phyloP scores from a whole-genome alignment of 1,284 basidiomycete species.

The Heterobasidion parviporum region DNA sequence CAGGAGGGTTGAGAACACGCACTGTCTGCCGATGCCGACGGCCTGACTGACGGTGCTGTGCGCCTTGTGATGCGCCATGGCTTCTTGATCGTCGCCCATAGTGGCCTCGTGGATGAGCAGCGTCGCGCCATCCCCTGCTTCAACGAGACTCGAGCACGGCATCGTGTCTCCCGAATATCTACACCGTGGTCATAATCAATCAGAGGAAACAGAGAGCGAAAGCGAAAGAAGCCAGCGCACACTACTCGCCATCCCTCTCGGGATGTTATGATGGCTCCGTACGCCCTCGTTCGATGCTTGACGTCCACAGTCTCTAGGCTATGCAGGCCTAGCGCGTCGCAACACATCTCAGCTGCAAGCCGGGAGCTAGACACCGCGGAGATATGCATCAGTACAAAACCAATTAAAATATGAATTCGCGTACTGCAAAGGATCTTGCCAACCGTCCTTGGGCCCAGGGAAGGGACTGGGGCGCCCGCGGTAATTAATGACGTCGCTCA shows the following conservation, averaged over 20 bases:
- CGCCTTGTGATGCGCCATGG: slow-evolving; percentile 69
- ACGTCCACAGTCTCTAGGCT: slow-evolving; percentile 63
- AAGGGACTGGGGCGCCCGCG: background rate
- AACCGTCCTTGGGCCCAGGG: background rate
- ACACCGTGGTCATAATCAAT: slow-evolving; percentile 7
- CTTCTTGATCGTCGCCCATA: slow-evolving; percentile 71
- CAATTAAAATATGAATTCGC: background rate
- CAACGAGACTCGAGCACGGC: slow-evolving; percentile 63
- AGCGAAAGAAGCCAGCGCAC: slow-evolving; percentile 33
- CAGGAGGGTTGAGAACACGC: slow-evolving; percentile 14
- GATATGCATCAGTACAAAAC: background rate
- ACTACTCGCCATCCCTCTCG: slow-evolving; percentile 74
- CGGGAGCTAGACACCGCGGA: slow-evolving; percentile 25
- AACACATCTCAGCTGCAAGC: slow-evolving; percentile 32
- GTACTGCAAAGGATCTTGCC: background rate
- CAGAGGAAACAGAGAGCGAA: slow-evolving; percentile 1
- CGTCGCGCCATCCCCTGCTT: slow-evolving; percentile 63
- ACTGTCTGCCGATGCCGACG: slow-evolving; percentile 67
- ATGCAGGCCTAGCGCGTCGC: slow-evolving; percentile 41
- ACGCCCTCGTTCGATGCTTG: slow-evolving; percentile 64
- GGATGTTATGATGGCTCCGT: slow-evolving; percentile 65
- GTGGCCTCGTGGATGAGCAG: slow-evolving; percentile 93
- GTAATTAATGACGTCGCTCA: slow-evolving; percentile 31
- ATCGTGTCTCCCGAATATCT: slow-evolving; percentile 86
- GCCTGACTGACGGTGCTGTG: slow-evolving; percentile 91